A percentile compares a stretch with the other conserved stretches of the same genome.
Evolutionary conservation across 2,329 filamentous ascomycete genomes (phyloP).

Genomic region (Neocatenulostroma microsporum): DNA sequence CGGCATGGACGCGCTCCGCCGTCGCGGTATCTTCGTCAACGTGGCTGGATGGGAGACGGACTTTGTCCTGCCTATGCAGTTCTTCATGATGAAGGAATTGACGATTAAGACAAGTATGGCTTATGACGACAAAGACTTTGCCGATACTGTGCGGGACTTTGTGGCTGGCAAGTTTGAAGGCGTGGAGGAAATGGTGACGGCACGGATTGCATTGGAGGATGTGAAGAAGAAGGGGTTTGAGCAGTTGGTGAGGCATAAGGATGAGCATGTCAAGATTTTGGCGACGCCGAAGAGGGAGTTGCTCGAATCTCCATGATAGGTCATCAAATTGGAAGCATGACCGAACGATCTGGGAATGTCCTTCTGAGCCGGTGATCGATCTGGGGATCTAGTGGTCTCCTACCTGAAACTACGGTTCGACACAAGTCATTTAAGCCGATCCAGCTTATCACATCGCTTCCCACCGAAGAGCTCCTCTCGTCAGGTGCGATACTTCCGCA

Average conservation of each 20-base stretch:
- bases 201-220: slow-evolving; percentile 1
- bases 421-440: too few relatives aligned
- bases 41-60: slow-evolving; percentile 19
- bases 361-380: too few relatives aligned
- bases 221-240: slow-evolving; percentile 4
- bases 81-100: slow-evolving; percentile 17
- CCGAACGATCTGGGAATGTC: too few relatives aligned
- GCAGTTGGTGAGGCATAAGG: slow-evolving; percentile 3
- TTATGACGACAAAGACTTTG: slow-evolving; percentile 15
- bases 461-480: too few relatives aligned
- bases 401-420: too few relatives aligned
- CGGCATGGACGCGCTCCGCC: slow-evolving; percentile 15
- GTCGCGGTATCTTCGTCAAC: slow-evolving; percentile 17
- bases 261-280: slow-evolving; percentile 4
- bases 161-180: slow-evolving; percentile 2
- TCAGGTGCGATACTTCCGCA: too few relatives aligned
- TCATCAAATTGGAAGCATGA: too few relatives aligned
- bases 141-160: slow-evolving; percentile 4
- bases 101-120: slow-evolving; percentile 12
- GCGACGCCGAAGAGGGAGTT: slow-evolving; percentile 5
- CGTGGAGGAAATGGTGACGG: slow-evolving; percentile 3
- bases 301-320: too few relatives aligned
- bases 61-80: slow-evolving; percentile 6
- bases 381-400: too few relatives aligned
- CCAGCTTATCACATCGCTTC: too few relatives aligned